phyloP scores from a whole-genome alignment of 306 rosid genomes.

The Malus asiatica region DNA sequence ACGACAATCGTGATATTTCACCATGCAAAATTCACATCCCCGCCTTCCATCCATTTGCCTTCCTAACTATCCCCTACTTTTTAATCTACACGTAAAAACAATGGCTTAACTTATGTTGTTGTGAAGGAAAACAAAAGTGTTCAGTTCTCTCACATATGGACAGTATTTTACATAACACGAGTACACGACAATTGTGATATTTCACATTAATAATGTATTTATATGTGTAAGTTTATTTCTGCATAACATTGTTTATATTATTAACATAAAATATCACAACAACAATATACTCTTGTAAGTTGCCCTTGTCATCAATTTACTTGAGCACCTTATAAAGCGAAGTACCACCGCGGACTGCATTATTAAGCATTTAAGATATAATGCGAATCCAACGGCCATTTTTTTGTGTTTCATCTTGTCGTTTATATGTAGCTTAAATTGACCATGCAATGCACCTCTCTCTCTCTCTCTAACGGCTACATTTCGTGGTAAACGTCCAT shows the following conservation, averaged over 20 bases:
- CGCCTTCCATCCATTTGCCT: too few relatives aligned
- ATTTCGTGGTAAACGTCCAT: neutral
- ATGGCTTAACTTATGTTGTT: neutral
- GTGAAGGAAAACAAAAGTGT: neutral
- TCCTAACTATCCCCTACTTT: too few relatives aligned
- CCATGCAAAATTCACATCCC: too few relatives aligned
- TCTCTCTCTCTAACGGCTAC: neutral
- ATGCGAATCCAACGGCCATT: constrained; percentile 4
- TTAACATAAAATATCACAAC: too few relatives aligned
- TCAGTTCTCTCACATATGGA: too few relatives aligned
- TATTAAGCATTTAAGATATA: neutral
- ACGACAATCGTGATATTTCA: too few relatives aligned
- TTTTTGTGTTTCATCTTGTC: neutral
- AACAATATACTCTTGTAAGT: too few relatives aligned
- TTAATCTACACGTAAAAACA: too few relatives aligned
- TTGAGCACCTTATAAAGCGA: neutral
- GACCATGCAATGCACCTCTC: neutral
- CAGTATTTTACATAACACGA: too few relatives aligned
- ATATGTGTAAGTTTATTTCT: fast-evolving
- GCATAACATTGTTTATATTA: too few relatives aligned
- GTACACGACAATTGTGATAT: neutral
- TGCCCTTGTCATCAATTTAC: neutral
- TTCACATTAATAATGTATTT: too few relatives aligned
- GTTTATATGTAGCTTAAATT: neutral
- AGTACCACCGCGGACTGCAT: neutral